A percentile compares a stretch with the other conserved stretches of the same genome.
phyloP scores from a whole-genome alignment of 768 basidiomycete genomes.

The Strobilomyces echinocephalus region DNA sequence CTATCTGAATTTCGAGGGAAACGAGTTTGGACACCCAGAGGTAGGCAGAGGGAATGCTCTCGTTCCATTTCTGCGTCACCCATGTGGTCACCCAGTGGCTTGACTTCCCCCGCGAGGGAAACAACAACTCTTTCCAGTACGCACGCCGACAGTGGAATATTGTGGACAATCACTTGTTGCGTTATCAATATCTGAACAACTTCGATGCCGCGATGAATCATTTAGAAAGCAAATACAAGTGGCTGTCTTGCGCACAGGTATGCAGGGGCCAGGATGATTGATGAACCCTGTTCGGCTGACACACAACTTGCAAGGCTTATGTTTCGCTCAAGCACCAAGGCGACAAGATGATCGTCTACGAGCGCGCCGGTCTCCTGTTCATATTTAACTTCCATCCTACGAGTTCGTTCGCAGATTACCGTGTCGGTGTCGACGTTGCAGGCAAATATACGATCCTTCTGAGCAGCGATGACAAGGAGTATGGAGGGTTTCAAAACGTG shows the following conservation, averaged over 20 bases:
- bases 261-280: conserved; percentile 5
- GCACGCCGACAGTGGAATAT: conserved; percentile 97
- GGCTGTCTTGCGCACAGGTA: conserved; percentile 81
- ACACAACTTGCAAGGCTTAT: conserved; percentile 53
- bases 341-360: conserved; percentile 92
- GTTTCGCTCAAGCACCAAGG: conserved; percentile 90
- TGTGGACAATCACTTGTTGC: conserved; percentile 75
- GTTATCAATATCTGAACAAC: conserved; percentile 92
- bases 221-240: conserved; percentile 72
- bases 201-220: conserved; percentile 93
- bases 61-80: not conserved
- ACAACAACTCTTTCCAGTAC: conserved; percentile 93
- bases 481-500: conserved; percentile 88
- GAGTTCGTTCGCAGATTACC: conserved; percentile 90
- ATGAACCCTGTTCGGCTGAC: conserved; percentile 6
- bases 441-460: conserved; percentile 84
- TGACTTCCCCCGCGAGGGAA: conserved; percentile 96
- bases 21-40: conserved; percentile 98
- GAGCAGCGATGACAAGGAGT: conserved; percentile 79
- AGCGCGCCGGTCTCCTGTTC: conserved; percentile 90
- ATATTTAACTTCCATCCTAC: conserved; percentile 96
- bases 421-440: conserved; percentile 79
- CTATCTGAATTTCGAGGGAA: conserved; percentile 96
- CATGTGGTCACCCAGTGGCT: conserved; percentile 66
- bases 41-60: conserved; percentile 34